Percentiles rank a stretch among this genome's conserved stretches.
These are phyloP conservation scores for Cicer pinnatifidum DNA, from an alignment of 306 rosid genomes.

Conservation along the genomic window DNA sequence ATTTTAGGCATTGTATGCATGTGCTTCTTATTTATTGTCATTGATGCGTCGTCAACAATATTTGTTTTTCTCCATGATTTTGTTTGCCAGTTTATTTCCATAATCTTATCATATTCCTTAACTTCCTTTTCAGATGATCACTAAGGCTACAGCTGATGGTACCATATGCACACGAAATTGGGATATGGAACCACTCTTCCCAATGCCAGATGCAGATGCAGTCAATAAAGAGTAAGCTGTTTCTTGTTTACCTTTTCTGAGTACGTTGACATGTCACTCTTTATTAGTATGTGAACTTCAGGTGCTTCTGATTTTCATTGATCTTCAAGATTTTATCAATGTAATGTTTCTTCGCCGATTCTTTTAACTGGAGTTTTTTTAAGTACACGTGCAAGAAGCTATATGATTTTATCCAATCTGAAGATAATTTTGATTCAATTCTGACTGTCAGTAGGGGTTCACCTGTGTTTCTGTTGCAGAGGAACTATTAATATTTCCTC, in stretches of 20 bases:
- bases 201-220: constrained; percentile 66
- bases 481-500: not conserved
- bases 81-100: constrained; percentile 24
- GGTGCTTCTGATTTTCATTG: constrained; percentile 27
- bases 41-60: not conserved
- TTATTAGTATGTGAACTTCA: not conserved
- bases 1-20: constrained; percentile 16
- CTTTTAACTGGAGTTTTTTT: constrained; percentile 9
- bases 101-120: constrained; percentile 26
- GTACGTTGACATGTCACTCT: constrained; percentile 31
- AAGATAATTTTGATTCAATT: constrained; percentile 16
- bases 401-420: constrained; percentile 19
- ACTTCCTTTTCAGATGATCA: constrained; percentile 71
- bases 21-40: constrained; percentile 25
- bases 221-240: constrained; percentile 63
- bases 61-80: constrained; percentile 31
- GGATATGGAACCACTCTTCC: constrained; percentile 94
- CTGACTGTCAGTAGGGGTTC: constrained; percentile 24
- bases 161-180: constrained; percentile 79
- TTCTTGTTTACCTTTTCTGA: constrained; percentile 35
- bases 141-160: constrained; percentile 94
- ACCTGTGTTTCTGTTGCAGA: constrained; percentile 24
- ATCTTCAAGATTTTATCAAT: constrained; percentile 31
- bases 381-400: constrained; percentile 11
- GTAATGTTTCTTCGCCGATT: constrained; percentile 10